A percentile compares a stretch with the other conserved stretches of the same genome.
Evolutionary conservation across 1,284 basidiomycete species (phyloP).

Genomic region (Ustilago lituana): DNA sequence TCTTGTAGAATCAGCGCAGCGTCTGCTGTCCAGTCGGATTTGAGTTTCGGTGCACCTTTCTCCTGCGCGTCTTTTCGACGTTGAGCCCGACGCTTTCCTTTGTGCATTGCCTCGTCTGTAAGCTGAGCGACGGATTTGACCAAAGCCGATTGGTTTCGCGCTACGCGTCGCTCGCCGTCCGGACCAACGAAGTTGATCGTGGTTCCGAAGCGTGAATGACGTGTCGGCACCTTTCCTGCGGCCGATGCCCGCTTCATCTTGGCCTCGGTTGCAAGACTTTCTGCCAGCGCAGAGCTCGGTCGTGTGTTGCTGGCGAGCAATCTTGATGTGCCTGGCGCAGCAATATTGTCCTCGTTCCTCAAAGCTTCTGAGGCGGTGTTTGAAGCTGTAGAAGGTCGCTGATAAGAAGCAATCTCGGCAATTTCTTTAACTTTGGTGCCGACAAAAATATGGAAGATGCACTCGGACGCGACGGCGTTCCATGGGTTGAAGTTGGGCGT

Average conservation of each 20-base stretch:
- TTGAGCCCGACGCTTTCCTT: conserved; percentile 37
- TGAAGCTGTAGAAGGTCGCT: not conserved
- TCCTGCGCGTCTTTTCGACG: conserved; percentile 55
- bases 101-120: conserved; percentile 46
- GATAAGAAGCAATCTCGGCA: conserved; percentile 16
- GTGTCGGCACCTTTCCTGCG: conserved; percentile 29
- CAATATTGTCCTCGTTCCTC: not conserved
- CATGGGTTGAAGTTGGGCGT: conserved; percentile 57
- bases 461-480: conserved; percentile 61
- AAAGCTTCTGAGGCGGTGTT: no score
- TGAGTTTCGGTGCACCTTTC: conserved; percentile 52
- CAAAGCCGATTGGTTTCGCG: conserved; percentile 52
- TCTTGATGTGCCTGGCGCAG: conserved; percentile 1
- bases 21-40: conserved; percentile 54
- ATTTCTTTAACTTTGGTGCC: conserved; percentile 48
- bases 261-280: conserved; percentile 54
- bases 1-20: conserved; percentile 46
- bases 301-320: not conserved
- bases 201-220: conserved; percentile 65
- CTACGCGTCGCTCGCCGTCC: conserved; percentile 57
- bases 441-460: conserved; percentile 63
- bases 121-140: conserved; percentile 57
- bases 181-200: conserved; percentile 61
- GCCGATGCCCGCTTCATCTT: conserved; percentile 41
- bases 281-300: conserved; percentile 31